Evolutionary conservation across 2,329 filamentous ascomycete genomes (phyloP), one percentile per base, ranked within the genome.

Genomic region (Cladosporium velox): DNA sequence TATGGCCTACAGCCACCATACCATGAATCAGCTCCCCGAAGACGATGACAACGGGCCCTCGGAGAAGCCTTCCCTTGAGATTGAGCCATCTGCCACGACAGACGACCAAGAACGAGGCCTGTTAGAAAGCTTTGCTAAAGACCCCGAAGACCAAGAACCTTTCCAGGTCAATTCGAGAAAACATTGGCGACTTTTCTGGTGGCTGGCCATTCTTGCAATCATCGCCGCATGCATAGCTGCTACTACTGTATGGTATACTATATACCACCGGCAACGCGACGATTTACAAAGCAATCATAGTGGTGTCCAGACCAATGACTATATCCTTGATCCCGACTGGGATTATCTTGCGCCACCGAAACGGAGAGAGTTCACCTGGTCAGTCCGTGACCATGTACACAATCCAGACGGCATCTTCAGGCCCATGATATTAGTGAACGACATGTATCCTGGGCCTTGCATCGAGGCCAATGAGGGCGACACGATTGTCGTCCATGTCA

Each of bases 401-500:
- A 88, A 87, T 63, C 88, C 88, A 0, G 87, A 90, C 70, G 88
- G 79, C 11, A 72, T 81, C 15, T 79, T 72, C 59, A 71, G 79
- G 14, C 76, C 76, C 1, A 79, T 81, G 78, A 76, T 79, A 14
- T 70, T 80, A 28, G 78, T 81, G 67, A 79, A 81, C 63, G 70
- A 70, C 41, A 75, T 77, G 57, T 80, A 79, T 59, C 79, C 79
- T 0, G 79, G 77, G 0, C 78, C 78, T 1, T 47, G 79, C 65
- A 74, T 80, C 38, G 77, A 80, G 69, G 75, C 73, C 65, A 81
- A 80, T 72, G 86, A 90, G 70, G 88, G 88, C 18, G 91, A 94
- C 69, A 87, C 85, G 0, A 77, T 93, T 8, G 76, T 89, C 0
- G 85, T 93, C 14, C 84, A 89, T 24, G 82, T 92, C 32, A 76